Base-by-base conservation (phyloP, 768 basidiomycete genomes). In the Psilocybe tampanensis region DNA sequence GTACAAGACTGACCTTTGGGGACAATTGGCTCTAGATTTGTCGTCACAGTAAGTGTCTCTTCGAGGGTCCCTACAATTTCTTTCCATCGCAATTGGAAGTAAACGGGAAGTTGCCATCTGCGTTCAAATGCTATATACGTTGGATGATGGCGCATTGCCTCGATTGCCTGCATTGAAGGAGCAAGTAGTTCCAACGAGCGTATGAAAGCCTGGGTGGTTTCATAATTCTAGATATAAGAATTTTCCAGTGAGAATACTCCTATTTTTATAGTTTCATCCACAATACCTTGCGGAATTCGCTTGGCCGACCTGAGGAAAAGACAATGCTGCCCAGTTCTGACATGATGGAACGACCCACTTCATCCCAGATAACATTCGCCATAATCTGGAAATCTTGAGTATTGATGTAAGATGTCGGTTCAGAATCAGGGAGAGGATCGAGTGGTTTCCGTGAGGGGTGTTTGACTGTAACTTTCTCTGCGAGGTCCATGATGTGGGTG, bases 31-130 rank as follows among this genome's bases (percentile, higher is more conserved):
- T 81, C 79, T 21, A 87, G 66, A 42, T 71, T 72, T 21, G 75
- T 70, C 18, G 66, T 64, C 18, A 66, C 65, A 17, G 72, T 67
- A 13, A 98, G 72, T 2, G 75, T 72, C 12, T 88, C 86, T 73
- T 99, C 97, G 15, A 97, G 73, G 48, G 77, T 79, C 0, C 81
- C 74, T 0, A 95, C 85, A 50, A 96, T 91, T 66, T 97, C 96
- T 72, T 97, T 97, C 94, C 95, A 96, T 43, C 96, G 83, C 58
- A 99, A 76, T 66, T 99, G 97, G 70, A 96, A 98, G 69, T 98
- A 98, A 8, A 98, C 90, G 1, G 94, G 92, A 2, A 99, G 81
- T 68, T 98, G 97, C 95, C 97, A 99, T 33, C 94, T 83, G 58
- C 84, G 80, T 66, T 90, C 85, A 67, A 98, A 97, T 1, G 86